Evolutionary conservation across 2,329 filamentous ascomycete genomes (phyloP), one percentile per base, ranked within the genome.

Genomic region (Diaporthe humulicola): DNA sequence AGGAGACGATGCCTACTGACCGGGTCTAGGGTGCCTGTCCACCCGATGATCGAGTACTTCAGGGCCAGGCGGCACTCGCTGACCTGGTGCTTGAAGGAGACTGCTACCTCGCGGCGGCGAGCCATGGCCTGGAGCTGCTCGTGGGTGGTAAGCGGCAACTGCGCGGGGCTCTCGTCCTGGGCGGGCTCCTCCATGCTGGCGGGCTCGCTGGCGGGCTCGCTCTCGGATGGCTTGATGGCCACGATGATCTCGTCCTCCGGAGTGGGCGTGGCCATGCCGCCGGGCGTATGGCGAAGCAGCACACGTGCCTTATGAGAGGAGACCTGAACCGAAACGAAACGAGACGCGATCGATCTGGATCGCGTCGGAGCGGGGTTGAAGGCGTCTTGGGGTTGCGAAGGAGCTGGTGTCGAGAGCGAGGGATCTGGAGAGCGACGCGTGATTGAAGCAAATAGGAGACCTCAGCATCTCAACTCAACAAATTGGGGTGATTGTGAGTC

Each of bases 1-100:
- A 7, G 6, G 3, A 22, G 14, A 50, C 1, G 12, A 1, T 6
- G 1, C 15, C 8, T 40, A 38, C 71, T 58, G 19, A 74, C 73
- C 69, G 64, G 70, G 15, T 71, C 67, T 4, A 74, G 38, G 17
- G 73, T 74, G 9, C 73, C 73, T 19, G 67, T 54, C 73, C 73
- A 74, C 25, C 73, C 73, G 67, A 74, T 33, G n/a, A 72, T 57
- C 1, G 66, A 61, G 50, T 74, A 74, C 40, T 28, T 66, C 8
- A 74, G 58, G 1, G 73, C 73, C 57, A 74, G 57, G 25, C 73
- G 67, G 40, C 73, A 74, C 50, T 71, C 67, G 28, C 38, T 42
- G n/a, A 74, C 30, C 28, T 57, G 70, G 30, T 67, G 33, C 38
- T 45, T 66, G 48, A 74, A 72, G 30, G 30, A 28, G 28, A 74